Conservation (phyloP, 176 grass and related monocot genomes). For the barley (Hordeum vulgare) region DNA sequence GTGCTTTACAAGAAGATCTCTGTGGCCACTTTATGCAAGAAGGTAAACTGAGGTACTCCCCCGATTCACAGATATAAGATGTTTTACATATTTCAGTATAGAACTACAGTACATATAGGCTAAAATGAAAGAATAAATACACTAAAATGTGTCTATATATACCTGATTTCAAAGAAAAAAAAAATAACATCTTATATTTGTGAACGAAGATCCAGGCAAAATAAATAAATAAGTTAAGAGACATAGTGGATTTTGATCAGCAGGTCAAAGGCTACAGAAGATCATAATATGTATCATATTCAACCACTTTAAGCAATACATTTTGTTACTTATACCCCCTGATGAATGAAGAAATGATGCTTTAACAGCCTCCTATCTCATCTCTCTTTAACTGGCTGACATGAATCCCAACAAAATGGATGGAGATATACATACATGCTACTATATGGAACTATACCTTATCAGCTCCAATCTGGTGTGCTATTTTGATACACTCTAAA, state of each 20-base stretch:
- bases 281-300: conserved; percentile 13
- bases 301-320: conserved; percentile 28
- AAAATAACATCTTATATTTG: no score
- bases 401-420: conserved; percentile 12
- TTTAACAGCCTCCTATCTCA: conserved; percentile 15
- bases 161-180: no score
- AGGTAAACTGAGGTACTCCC: no score
- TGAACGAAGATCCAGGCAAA: background rate
- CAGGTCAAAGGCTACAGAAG: background rate
- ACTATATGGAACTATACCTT: conserved; percentile 15
- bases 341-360: conserved; percentile 25
- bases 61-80: no score
- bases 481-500: conserved; percentile 22
- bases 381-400: background rate
- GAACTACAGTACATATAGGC: no score
- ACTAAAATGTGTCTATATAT: no score
- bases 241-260: background rate
- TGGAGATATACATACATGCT: conserved; percentile 21
- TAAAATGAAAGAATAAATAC: no score
- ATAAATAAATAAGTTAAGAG: background rate
- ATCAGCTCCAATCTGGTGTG: conserved; percentile 6
- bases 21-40: no score
- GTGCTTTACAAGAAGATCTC: no score
- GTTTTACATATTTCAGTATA: no score
- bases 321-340: conserved; percentile 27